Base-by-base conservation (phyloP, 2,329 filamentous ascomycete species). In the Fusarium torulosum region DNA sequence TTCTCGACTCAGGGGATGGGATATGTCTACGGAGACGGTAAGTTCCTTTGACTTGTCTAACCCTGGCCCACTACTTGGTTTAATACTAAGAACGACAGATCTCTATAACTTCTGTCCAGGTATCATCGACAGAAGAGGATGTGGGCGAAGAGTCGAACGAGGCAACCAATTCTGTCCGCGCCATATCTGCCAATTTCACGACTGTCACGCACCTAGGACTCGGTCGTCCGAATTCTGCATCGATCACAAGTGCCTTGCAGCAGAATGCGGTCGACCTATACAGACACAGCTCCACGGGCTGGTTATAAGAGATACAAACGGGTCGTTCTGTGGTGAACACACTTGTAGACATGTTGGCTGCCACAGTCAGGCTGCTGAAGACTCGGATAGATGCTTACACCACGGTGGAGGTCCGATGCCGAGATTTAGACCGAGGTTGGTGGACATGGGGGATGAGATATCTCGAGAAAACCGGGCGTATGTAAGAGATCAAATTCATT, bases 11-110 rank as follows among this genome's bases (percentile, higher is more conserved):
- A 42, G 49, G 69, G 46, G 35, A 52, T 56, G 49, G 64, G 27
- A 27, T 68, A 61, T 31, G 38, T 56, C 29, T 71, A 69, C 43
- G 69, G 73, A 42, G 69, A 73, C 42, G 56, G 75, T 75, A 53
- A 66, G 74, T 70, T 29, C 17, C 17, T 27, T 31, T 29, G n/a
- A 41, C n/a, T 13, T 4, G 4, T n/a, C 23, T 7, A 23, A 10
- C 10, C 31, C 35, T 37, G 8, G 13, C 10, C 31, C 10, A 23
- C 13, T 8, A 20, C 6, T 14, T 23, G 14, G 20, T 19, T 29
- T 6, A 14, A 25, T 43, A 15, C 53, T 66, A 43, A 72, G 19
- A 40, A 25, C 15, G 58, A 54, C 17, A 61, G 61, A 57, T 42
- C 35, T 55, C n/a, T 53, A 56, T 25, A 57, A 23, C 17, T 14